Evolutionary conservation across 1,284 basidiomycete species (phyloP), one percentile per base, ranked within the genome.

Genomic region (Ceratobasidium sp.): DNA sequence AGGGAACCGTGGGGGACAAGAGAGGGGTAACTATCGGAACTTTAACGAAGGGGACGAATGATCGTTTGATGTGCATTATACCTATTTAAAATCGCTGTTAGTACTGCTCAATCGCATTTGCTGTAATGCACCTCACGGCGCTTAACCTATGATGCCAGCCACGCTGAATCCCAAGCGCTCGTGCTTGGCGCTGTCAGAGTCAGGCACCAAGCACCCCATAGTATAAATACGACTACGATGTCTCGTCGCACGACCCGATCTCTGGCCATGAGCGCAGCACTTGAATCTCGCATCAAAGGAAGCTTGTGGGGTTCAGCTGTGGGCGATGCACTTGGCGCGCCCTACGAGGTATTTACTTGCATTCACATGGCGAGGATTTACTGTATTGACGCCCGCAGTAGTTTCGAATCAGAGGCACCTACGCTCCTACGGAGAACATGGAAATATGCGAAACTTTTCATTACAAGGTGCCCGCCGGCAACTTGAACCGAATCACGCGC

Each of bases 1-100:
- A 76, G 93, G 93, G 29, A 93, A 92, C 82, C 87, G 92, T 62
- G 92, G 92, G 77, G 93, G 93, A 17, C 83, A 89, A 5, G 78
- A 78, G 22, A 78, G 80, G 25, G 76, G 79, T 32, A 71, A 54
- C 32, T 61, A 46, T 25, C 68, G 40, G 11, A 25, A n/a, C 37
- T 43, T 64, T 8, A 7, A 59, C 29, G 61, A 22, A n/a, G 40
- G 59, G 32, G 59, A 64, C 34, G 37, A 64, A 1, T 64, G 17
- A 43, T 11, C 32, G 29, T 37, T 34, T 46, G 40, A 46, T 40
- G 37, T 64, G 17, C 32, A 61, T 43, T 61, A 9, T 32, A 25
- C 3, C 40, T 61, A 17, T 40, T 64, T 64, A 59, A 59, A 32
- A 34, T 3, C 32, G 37, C 61, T 44, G 34, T n/a, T 43, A 44